Evolutionary conservation across 495 filamentous ascomycete species (phyloP).

Genomic region (Penicillium diatomitis): DNA sequence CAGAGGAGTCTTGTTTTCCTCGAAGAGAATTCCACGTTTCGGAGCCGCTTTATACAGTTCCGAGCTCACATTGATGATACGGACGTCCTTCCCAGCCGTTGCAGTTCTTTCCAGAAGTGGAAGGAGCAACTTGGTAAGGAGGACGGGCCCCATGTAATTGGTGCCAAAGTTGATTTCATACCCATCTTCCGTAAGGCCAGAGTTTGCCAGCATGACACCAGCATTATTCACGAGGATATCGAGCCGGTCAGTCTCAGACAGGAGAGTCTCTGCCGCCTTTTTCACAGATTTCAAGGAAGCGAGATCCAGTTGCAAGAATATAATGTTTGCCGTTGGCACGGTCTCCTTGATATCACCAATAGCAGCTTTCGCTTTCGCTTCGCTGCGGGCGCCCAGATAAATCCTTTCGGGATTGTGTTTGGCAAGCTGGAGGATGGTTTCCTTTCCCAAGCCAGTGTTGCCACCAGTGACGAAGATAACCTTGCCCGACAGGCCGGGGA

Average conservation of each 20-base stretch:
- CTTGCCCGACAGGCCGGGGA: constrained; percentile 39
- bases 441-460: constrained; percentile 48
- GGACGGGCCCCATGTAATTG: constrained; percentile 55
- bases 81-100: constrained; percentile 3
- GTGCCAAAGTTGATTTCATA: constrained; percentile 57
- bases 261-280: constrained; percentile 25
- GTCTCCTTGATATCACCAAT: constrained; percentile 32
- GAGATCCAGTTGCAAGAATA: constrained; percentile 32
- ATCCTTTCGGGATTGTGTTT: constrained; percentile 43
- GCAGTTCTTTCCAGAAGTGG: constrained; percentile 42
- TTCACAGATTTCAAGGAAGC: constrained; percentile 30
- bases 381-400: constrained; percentile 45
- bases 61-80: constrained; percentile 28
- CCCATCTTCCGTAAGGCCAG: constrained; percentile 40
- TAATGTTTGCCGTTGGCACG: constrained; percentile 12
- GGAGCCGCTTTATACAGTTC: constrained; percentile 23
- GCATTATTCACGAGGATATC: constrained; percentile 58
- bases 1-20: not conserved
- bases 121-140: constrained; percentile 47
- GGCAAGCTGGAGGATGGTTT: constrained; percentile 41
- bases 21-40: constrained; percentile 43
- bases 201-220: constrained; percentile 47
- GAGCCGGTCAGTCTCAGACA: constrained; percentile 22
- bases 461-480: constrained; percentile 48
- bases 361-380: constrained; percentile 29